Base-by-base conservation (phyloP, 257 asterid genomes). In the Anisodus tanguticus region DNA sequence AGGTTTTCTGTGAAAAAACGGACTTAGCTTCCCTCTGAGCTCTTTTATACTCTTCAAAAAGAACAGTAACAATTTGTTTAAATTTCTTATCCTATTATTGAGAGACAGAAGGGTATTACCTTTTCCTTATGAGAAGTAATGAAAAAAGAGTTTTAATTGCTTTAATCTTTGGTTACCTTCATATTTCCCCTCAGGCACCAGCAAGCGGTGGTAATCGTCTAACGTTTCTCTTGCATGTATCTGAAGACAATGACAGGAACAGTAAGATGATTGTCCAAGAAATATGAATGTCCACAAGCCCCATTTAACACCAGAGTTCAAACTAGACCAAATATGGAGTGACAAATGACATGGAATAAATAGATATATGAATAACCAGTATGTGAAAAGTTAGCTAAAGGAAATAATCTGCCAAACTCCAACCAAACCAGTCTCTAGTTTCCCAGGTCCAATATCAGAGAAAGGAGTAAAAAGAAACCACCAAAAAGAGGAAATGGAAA, bases 171-270 rank as follows among this genome's bases (percentile, higher is more conserved):
- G 62, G 58, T 62, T 88, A 94, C 97, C 97, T 93, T 93, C 95
- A 49, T 93, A 94, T 86, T 85, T 91, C 79, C 87, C 91, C 79
- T 91, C 85, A 15, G 98, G 98, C 83, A 93, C 91, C 77, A 92
- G 89, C 92, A 94, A 68, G 39, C 98, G 93, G 87, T 94, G 95
- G 88, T 91, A 94, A 84, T 93, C 93, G 54, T 92, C 97, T 79
- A 89, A 90, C 17, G 81, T 51, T 84, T 91, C 81, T 82, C 91
- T 83, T 84, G 97, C 97, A 81, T 83, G 76, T 67, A 93, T 85
- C 97, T 94, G 91, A 87, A 80, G 64, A 76, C 45, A 47, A 71
- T 71, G 59, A 59, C 80, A 19, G 55, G 71, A 66, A 82, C 17
- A 83, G 63, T 51, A 26, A 13, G 63, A 76, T 12, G 16, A 11